Conservation (phyloP, 2,329 filamentous ascomycete species). For the Fusarium oligoseptatum region DNA sequence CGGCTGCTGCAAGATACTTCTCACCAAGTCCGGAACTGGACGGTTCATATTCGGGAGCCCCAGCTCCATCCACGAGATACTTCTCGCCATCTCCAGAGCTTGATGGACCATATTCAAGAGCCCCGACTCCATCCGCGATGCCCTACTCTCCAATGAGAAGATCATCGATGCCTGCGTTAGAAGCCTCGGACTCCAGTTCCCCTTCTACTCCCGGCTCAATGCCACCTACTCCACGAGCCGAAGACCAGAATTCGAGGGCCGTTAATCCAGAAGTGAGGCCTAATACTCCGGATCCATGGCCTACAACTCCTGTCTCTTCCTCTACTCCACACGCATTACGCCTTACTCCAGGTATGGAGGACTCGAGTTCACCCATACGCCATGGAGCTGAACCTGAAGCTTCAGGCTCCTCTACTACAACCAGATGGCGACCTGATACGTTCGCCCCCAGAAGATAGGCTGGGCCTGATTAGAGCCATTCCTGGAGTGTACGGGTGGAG, state of each 20-base stretch:
- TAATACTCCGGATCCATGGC: not conserved
- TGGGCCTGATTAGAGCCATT: not conserved
- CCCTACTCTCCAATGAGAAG: not conserved
- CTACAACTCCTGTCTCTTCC: not conserved
- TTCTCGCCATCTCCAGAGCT: not conserved
- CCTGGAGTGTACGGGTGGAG: too few species aligned
- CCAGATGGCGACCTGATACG: not conserved
- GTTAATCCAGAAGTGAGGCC: not conserved
- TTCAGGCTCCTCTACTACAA: not conserved
- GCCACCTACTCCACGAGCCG: not conserved
- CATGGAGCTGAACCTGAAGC: not conserved
- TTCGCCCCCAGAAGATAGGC: not conserved
- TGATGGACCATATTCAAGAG: not conserved
- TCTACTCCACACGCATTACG: not conserved
- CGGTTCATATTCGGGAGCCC: not conserved
- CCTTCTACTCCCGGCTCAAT: not conserved
- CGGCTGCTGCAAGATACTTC: not conserved
- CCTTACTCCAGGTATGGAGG: not conserved
- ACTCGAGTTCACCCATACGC: not conserved
- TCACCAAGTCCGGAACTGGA: not conserved
- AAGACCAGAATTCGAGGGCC: not conserved
- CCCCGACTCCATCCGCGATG: not conserved
- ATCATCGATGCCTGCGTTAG: not conserved
- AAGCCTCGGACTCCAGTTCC: not conserved
- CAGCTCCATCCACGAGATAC: not conserved